Evolutionary conservation across 805 yeast genomes (phyloP), one percentile per base, ranked within the genome.

Genomic region (Candida chauliodis): DNA sequence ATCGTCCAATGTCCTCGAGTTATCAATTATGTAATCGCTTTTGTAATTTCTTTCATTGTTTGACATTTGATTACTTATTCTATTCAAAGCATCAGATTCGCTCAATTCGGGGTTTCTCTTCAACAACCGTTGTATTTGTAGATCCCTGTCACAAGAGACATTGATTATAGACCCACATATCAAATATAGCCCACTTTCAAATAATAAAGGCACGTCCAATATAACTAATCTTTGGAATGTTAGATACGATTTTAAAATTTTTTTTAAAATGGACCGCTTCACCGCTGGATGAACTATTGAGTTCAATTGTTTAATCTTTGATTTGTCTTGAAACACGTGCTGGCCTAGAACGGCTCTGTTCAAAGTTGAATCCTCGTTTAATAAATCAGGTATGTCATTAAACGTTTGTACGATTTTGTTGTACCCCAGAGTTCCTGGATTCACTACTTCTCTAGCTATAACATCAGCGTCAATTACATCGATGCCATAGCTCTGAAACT

Each of bases 281-380:
- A 93, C 90, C 5, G 87, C 91, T 0, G 97, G 96, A 55, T 93
- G 99, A 0, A 90, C 86, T 9, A 93, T 79, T 3, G 71, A 53
- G 54, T 93, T 93, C 45, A 93, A 66, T 14, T 61, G 66, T 38
- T 63, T 56, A 30, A 93, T 63, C 36, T 79, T 81, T 8, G 64
- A 68, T 26, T 67, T 76, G 51, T 86, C 70, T 1, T 79, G 81
- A 61, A 93, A 93, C 1, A 91, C 93, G 40, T 80, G 76, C 32
- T 68, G 63, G 0, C 99, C 98, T 34, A 93, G 65, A 1, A 77
- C 87, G 0, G 79, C 71, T 30, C 99, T 66, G 53, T 91, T 85
- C 39, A 88, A 58, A 2, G 67, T 38, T 0, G 50, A 49, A 51
- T 77, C 79, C 5, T 57, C 61, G 15, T 60, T 52, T 4, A 79